A percentile compares a stretch with the other conserved stretches of the same genome.
Evolutionary conservation across 495 filamentous ascomycete genomes (phyloP).

Genomic region (Aspergillus mulundensis): DNA sequence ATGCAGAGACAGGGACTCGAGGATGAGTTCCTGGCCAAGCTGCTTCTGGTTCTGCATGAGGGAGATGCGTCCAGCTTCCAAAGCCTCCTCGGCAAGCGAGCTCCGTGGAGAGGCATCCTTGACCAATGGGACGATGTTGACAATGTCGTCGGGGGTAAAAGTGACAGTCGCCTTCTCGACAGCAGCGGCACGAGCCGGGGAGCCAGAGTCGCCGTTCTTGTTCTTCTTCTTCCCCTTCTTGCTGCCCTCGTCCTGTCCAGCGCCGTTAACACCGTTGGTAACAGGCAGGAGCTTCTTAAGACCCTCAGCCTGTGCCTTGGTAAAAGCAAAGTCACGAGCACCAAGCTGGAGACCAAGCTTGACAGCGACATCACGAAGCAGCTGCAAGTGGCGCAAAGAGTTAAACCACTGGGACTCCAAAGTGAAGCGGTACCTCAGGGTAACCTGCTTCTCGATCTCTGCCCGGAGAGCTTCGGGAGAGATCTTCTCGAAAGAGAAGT

Average conservation of each 20-base stretch:
- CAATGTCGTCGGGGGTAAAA: constrained; percentile 79
- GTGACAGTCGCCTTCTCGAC: constrained; percentile 44
- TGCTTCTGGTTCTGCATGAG: constrained; percentile 93
- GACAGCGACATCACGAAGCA: constrained; percentile 83
- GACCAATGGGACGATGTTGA: constrained; percentile 87
- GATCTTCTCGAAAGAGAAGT: constrained; percentile 73
- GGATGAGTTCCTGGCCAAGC: constrained; percentile 88
- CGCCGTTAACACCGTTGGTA: constrained; percentile 39
- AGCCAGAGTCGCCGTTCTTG: constrained; percentile 48
- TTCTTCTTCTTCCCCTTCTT: constrained; percentile 87
- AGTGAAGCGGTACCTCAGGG: constrained; percentile 69
- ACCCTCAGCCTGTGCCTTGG: constrained; percentile 35
- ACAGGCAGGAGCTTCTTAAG: constrained; percentile 30
- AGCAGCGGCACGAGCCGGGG: constrained; percentile 41
- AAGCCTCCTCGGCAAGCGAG: constrained; percentile 86
- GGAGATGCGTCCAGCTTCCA: constrained; percentile 92
- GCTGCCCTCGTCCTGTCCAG: constrained; percentile 53
- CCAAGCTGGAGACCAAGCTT: constrained; percentile 90
- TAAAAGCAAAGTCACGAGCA: constrained; percentile 76
- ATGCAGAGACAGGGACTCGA: constrained; percentile 92
- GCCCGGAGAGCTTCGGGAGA: constrained; percentile 65
- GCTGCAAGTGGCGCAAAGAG: constrained; percentile 67
- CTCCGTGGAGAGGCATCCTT: constrained; percentile 91
- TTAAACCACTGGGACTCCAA: constrained; percentile 63
- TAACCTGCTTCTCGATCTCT: constrained; percentile 69